Evolutionary conservation across 2,329 filamentous ascomycete species (phyloP), one percentile per base, ranked within the genome.

Genomic region (Tympanopsis confertula): DNA sequence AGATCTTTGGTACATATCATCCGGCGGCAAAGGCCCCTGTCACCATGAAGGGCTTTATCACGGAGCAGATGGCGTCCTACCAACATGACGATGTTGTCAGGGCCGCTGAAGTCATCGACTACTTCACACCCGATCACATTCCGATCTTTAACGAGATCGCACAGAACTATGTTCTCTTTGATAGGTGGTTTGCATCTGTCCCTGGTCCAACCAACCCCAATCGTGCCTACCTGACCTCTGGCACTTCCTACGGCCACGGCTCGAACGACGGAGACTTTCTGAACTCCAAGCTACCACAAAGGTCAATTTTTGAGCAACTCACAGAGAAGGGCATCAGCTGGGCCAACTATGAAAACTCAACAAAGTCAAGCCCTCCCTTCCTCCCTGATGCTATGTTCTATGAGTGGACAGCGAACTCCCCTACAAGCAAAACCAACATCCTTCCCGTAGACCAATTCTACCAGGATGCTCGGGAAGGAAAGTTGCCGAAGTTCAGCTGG

Each of bases 271-370:
- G 47, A 1, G 41, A 38, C 26, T 50, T 52, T 37, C 40, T 28
- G 10, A 44, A 35, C 42, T 56, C 42, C 44, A 51, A n/a, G 5
- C 47, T 56, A 38, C 42, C 45, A 30, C 50, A 54, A 42, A 46
- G 41, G 35, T 52, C 52, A 39, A 58, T 66, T 44, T 66, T 65
- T 51, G 52, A 65, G 50, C 49, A 55, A 7, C 45, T 68, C 18
- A 57, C 52, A 0, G 59, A 65, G 39, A 50, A 51, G 14, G 50
- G 51, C 39, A 56, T 61, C 42, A 51, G 51, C 30, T 69, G 65
- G 65, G 57, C 54, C 39, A 66, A 68, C 49, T 69, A 68, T 49
- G 55, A 61, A 35, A 61, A 65, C 46, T 53, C 60, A 26, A 59
- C 53, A 5, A 49, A n/a, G n/a, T n/a, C 47, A 4, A 53, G 53